phyloP scores from a whole-genome alignment of 2,329 filamentous ascomycete genomes.

The Colletotrichum gloeosporioides region DNA sequence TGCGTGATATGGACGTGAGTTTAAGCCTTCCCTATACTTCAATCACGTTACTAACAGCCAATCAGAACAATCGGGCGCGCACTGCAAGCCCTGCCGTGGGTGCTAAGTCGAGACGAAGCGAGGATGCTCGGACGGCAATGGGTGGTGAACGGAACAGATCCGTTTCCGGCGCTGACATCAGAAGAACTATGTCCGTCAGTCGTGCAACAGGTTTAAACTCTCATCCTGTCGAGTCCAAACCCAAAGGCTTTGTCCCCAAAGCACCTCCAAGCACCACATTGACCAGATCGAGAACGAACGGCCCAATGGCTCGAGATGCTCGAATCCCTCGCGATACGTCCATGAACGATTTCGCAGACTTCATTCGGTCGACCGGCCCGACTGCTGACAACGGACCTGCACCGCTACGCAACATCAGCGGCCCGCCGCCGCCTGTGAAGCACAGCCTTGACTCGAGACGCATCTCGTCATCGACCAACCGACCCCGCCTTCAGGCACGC shows the following conservation, averaged over 20 bases:
- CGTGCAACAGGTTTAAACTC: slow-evolving; percentile 41
- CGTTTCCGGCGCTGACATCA: slow-evolving; percentile 47
- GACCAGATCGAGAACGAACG: slow-evolving; percentile 35
- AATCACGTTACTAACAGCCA: slow-evolving; percentile 20
- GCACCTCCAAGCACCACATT: slow-evolving; percentile 34
- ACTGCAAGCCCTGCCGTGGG: slow-evolving; percentile 43
- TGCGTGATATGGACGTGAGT: slow-evolving; percentile 65
- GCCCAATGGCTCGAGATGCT: slow-evolving; percentile 70
- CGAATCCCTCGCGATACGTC: slow-evolving; percentile 74
- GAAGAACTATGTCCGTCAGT: slow-evolving; percentile 35
- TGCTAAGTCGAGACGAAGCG: slow-evolving; percentile 49
- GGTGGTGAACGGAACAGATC: slow-evolving; percentile 37
- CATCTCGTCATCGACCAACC: slow-evolving; percentile 41
- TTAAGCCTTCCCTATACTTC: neutral
- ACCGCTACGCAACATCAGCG: slow-evolving; percentile 40
- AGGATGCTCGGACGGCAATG: slow-evolving; percentile 44
- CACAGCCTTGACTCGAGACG: slow-evolving; percentile 45
- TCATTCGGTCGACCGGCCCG: slow-evolving; percentile 86
- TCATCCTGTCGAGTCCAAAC: slow-evolving; percentile 33
- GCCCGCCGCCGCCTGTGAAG: slow-evolving; percentile 33
- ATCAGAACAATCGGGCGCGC: slow-evolving; percentile 45
- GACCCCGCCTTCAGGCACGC: slow-evolving; percentile 71
- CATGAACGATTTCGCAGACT: slow-evolving; percentile 80
- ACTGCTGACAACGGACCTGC: slow-evolving; percentile 45
- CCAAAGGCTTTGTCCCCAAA: slow-evolving; percentile 32